Base-by-base conservation (phyloP, 2,329 filamentous ascomycete genomes). In the Penicillium sp. region DNA sequence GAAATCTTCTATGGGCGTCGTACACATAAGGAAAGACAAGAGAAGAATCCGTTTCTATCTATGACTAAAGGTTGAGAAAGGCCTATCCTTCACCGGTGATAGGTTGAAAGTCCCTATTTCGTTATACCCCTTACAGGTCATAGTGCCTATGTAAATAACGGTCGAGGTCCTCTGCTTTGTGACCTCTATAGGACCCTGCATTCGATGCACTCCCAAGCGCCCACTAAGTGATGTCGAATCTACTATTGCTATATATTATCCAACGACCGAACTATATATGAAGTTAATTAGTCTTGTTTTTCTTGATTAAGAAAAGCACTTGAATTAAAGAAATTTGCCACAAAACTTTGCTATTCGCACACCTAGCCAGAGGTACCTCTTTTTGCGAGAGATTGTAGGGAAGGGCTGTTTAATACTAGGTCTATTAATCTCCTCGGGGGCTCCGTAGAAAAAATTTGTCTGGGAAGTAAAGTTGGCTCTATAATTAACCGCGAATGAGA, bases 401-500 rank as follows among this genome's bases (percentile, higher is more conserved):
- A 79, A 82, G 1, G 79, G 76, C 4, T 79, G 70, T 63, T 86
- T 83, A 16, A 83, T 73, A 44, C 86, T 82, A 22, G 22, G 22
- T 4, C 22, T 22, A 22, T 3, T 3, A 49, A 87, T 83, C 58
- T 86, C 83, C 39, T 78, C 73, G 52, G 79, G 75, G 1, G 77
- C 74, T 19, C 75, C 73, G 2, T 72, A 60, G 63, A 87, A 87
- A 87, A 75, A 84, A 87, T 3, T 74, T 71, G 1, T 75, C 60
- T 0, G 82, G 81, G 59, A 82, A 84, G 54, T 78, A 80, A 0
- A 64, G 44, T 59, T 81, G 75, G 52, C 78, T 81, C 81, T 82
- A 86, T 31, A 83, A 69, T 56, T 83, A 76, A 1, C 85, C 85
- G 31, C 84, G 79, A 7, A 87, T 80, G 1, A 80, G 66, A 62